Conservation (phyloP, 495 filamentous ascomycete species). For the Friedmanniomyces simplex region DNA sequence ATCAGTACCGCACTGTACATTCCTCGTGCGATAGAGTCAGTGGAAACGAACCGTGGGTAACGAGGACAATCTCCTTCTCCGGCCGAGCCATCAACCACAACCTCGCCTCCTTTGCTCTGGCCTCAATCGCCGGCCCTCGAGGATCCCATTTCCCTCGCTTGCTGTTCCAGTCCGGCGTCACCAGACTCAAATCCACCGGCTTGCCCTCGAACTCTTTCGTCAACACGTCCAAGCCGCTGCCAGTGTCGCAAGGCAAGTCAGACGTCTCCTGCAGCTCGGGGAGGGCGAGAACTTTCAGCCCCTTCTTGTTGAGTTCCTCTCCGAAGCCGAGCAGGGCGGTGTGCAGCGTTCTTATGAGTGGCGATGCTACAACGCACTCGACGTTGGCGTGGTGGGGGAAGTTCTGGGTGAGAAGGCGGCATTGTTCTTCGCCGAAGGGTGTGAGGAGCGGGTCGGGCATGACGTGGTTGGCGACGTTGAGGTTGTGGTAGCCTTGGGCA, state of each 20-base stretch:
- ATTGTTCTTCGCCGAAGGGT: constrained; percentile 65
- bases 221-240: constrained; percentile 45
- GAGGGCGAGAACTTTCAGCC: constrained; percentile 53
- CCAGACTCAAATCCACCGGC: constrained; percentile 52
- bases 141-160: constrained; percentile 57
- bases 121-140: constrained; percentile 44
- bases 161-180: constrained; percentile 52
- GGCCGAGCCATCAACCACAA: constrained; percentile 51
- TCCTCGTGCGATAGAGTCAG: no score
- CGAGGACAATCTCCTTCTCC: constrained; percentile 56
- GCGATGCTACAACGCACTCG: constrained; percentile 68
- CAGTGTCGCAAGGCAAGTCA: constrained; percentile 69
- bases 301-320: constrained; percentile 40
- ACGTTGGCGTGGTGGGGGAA: constrained; percentile 61
- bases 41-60: constrained; percentile 44
- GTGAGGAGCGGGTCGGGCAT: constrained; percentile 74
- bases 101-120: constrained; percentile 55
- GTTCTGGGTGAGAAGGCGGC: constrained; percentile 43
- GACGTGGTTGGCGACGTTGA: constrained; percentile 56
- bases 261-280: constrained; percentile 76
- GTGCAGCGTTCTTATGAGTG: constrained; percentile 72
- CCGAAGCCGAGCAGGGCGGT: constrained; percentile 66
- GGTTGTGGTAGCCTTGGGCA: constrained; percentile 72
- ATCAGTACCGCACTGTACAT: neutral
- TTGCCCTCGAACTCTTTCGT: constrained; percentile 47